phyloP scores from a whole-genome alignment of 2,329 filamentous ascomycete species.

The Monosporascus ibericus region DNA sequence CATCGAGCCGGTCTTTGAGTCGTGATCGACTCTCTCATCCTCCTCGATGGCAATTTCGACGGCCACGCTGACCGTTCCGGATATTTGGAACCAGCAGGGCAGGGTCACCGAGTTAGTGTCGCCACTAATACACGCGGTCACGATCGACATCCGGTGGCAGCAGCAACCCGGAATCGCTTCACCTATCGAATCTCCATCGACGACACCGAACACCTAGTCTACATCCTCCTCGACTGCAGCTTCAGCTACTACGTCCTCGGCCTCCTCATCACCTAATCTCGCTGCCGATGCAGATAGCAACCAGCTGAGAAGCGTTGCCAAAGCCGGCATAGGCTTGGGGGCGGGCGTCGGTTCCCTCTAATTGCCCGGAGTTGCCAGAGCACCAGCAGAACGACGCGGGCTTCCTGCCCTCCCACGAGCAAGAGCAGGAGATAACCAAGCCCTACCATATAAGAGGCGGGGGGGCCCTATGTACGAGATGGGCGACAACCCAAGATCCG shows the following conservation, averaged over 20 bases:
- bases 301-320: neutral
- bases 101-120: slow-evolving; percentile 1
- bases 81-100: slow-evolving; percentile 3
- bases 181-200: neutral
- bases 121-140: slow-evolving; percentile 5
- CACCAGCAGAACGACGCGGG: neutral
- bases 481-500: neutral
- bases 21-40: slow-evolving; percentile 9
- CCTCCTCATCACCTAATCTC: neutral
- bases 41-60: neutral
- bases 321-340: neutral
- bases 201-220: neutral
- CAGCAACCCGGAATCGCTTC: slow-evolving; percentile 3
- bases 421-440: neutral
- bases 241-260: neutral
- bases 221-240: neutral
- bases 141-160: slow-evolving; percentile 6
- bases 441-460: neutral
- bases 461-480: neutral
- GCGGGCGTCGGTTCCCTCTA: neutral
- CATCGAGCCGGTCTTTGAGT: slow-evolving; percentile 1
- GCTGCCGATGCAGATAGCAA: neutral
- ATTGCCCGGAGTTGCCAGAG: neutral
- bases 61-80: slow-evolving; percentile 5
- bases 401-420: neutral